Percentiles rank a stretch among this genome's conserved stretches.
Conservation (phyloP, 371 early-diverging fungal species). For the Rhizopus stolonifer region DNA sequence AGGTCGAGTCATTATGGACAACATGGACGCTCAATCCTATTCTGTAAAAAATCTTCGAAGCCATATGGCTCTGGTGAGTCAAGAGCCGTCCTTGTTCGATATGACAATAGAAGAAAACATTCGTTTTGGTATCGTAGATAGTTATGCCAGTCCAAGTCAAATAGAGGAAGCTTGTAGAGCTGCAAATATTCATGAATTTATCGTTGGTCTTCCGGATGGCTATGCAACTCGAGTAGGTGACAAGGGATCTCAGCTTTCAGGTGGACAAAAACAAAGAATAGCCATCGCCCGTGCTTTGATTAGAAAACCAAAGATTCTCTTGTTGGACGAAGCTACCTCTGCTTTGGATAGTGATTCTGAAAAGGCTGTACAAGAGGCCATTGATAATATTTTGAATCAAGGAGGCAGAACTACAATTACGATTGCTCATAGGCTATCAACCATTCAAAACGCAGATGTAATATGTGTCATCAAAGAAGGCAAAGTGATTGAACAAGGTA, state of each 20-base stretch:
- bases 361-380: conserved; percentile 81
- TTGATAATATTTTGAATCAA: conserved; percentile 69
- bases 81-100: conserved; percentile 89
- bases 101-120: conserved; percentile 81
- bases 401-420: conserved; percentile 64
- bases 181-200: conserved; percentile 84
- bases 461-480: conserved; percentile 77
- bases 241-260: conserved; percentile 68
- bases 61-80: conserved; percentile 81
- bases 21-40: conserved; percentile 61
- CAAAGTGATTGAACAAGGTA: conserved; percentile 77
- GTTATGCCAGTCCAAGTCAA: conserved; percentile 47
- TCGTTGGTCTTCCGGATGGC: conserved; percentile 62
- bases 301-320: conserved; percentile 83
- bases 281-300: conserved; percentile 72
- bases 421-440: conserved; percentile 74
- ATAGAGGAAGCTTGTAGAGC: conserved; percentile 64
- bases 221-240: conserved; percentile 85
- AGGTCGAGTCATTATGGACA: conserved; percentile 66
- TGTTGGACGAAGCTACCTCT: conserved; percentile 96
- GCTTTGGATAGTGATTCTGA: conserved; percentile 91
- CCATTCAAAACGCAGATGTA: conserved; percentile 72
- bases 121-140: conserved; percentile 56
- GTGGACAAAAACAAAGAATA: conserved; percentile 76
- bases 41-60: conserved; percentile 62